Evolutionary conservation across 1,284 basidiomycete genomes (phyloP), one percentile per base, ranked within the genome.

Genomic region (Papiliotrema terrestris): DNA sequence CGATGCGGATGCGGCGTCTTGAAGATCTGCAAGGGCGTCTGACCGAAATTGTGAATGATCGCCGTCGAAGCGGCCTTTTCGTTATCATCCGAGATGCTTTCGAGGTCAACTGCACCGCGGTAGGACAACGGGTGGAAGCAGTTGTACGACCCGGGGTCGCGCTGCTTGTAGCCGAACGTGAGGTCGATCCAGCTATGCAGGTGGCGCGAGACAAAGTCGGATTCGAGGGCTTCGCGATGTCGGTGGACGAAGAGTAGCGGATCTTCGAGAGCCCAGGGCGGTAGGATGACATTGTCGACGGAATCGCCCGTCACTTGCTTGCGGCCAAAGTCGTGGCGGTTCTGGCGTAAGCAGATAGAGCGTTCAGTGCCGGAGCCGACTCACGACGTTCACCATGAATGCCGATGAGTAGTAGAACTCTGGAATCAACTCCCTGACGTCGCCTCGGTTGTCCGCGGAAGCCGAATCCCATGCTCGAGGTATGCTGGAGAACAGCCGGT

Each of bases 121-220:
- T 98, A 98, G 35, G 91, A 95, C 42, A 97, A 78, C 0, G 93
- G 94, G 74, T 97, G 94, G 78, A 92, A 97, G 15, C 88, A 89
- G 66, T 97, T 98, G 60, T 87, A 78, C 0, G 87, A 83, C 13
- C 83, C 83, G 0, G 84, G 79, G 68, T 92, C 88, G n/a, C 84
- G 83, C 79, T 94, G 91, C 63, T 91, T 91, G 75, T 77, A 84
- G 14, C 90, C 91, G 49, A 78, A 78, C 49, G 91, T 89, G 23
- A 97, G 81, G 71, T 98, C 93, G 63, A 98, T 96, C 94, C 94
- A 97, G 5, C 82, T 81, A 0, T 90, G 86, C 5, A 98, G 80
- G 60, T 89, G 82, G 58, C 88, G 83, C 74, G 91, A 94, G 51
- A 95, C 93, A 63, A 87, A 85, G 54, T 89, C 84, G 58, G 90